A percentile compares a stretch with the other conserved stretches of the same genome.
Evolutionary conservation across 2,329 filamentous ascomycete genomes (phyloP).

Genomic region (Periconia digitata): DNA sequence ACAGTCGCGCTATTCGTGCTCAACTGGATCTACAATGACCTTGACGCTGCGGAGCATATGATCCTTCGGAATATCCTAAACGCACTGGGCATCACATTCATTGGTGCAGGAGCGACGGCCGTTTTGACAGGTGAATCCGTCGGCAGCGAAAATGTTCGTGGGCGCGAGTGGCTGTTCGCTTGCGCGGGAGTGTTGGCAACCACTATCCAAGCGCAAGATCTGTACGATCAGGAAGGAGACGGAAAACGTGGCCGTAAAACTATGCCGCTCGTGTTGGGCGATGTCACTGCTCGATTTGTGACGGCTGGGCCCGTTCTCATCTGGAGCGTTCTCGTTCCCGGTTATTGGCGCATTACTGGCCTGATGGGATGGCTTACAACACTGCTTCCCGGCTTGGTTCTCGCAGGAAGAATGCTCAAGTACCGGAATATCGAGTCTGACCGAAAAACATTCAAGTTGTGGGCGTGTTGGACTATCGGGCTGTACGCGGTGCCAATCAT

Average conservation of each 20-base stretch:
- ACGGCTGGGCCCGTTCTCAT: background rate
- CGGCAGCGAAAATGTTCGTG: background rate
- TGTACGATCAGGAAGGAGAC: conserved; percentile 28
- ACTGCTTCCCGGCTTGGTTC: no score
- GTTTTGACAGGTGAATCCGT: background rate
- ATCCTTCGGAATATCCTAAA: conserved; percentile 18
- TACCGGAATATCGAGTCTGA: no score
- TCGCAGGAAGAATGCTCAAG: no score
- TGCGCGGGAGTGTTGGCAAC: conserved; percentile 11
- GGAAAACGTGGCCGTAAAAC: conserved; percentile 15
- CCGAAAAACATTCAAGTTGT: no score
- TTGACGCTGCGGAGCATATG: conserved; percentile 10
- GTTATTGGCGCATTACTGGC: background rate
- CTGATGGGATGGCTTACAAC: background rate
- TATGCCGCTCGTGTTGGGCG: conserved; percentile 17
- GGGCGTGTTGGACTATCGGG: no score
- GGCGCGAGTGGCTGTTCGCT: conserved; percentile 6
- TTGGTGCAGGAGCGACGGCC: conserved; percentile 2
- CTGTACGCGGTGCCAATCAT: no score
- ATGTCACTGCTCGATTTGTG: conserved; percentile 10
- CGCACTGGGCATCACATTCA: conserved; percentile 10
- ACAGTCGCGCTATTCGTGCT: conserved; percentile 29
- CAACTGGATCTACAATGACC: conserved; percentile 47
- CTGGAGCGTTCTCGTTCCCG: background rate
- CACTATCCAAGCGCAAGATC: conserved; percentile 28